Percentiles rank a stretch among this genome's conserved stretches.
These are phyloP conservation scores for Cytospora schulzeri DNA, from an alignment of 2,329 filamentous ascomycete species.

Conservation along the genomic window DNA sequence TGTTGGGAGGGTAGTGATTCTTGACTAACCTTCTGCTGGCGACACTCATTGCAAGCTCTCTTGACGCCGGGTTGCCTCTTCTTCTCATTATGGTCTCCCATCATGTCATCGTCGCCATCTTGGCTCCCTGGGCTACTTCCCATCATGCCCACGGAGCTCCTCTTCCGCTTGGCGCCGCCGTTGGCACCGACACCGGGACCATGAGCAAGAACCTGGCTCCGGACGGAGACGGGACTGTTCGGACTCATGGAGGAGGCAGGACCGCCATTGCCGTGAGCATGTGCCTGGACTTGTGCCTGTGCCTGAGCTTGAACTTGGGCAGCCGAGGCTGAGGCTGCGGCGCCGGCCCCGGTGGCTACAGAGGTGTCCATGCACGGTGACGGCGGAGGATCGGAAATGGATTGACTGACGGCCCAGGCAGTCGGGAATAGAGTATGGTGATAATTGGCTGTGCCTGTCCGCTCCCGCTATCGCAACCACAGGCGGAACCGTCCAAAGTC, in stretches of 20 bases:
- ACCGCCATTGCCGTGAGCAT: conserved; percentile 19
- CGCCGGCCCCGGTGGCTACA: conserved; percentile 38
- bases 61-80: conserved; percentile 71
- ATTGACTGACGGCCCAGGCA: conserved; percentile 3
- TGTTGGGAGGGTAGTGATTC: conserved; percentile 5
- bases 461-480: conserved; percentile 12
- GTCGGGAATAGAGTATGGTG: not conserved
- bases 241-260: conserved; percentile 44
- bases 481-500: conserved; percentile 22
- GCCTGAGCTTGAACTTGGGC: conserved; percentile 11
- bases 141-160: conserved; percentile 50
- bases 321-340: conserved; percentile 29
- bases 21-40: conserved; percentile 76
- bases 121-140: conserved; percentile 62
- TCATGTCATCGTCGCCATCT: conserved; percentile 59
- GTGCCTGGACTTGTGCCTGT: conserved; percentile 14
- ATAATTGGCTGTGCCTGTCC: conserved; percentile 2
- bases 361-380: conserved; percentile 40
- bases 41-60: conserved; percentile 81
- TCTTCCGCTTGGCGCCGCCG: conserved; percentile 60
- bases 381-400: conserved; percentile 11
- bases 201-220: conserved; percentile 36
- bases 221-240: conserved; percentile 57
- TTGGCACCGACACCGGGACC: conserved; percentile 35
- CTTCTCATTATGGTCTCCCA: conserved; percentile 55